Evolutionary conservation across 129 eudicot genomes (phyloP).

Genomic region (Arctium lappa): DNA sequence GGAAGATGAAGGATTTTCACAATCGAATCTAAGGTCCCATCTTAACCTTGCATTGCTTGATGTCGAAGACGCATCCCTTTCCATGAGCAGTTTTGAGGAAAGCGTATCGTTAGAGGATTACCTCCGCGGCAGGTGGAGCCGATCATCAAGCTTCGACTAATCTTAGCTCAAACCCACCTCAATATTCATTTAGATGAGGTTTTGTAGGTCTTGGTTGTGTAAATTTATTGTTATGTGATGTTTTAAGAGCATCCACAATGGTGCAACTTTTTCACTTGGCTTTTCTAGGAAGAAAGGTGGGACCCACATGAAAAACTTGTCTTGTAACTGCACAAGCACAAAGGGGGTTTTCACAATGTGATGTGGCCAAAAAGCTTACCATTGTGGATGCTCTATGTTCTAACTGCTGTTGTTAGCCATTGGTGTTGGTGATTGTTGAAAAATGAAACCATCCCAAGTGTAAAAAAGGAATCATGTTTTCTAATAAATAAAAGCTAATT

Average conservation of each 20-base stretch:
- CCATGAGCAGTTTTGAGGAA: constrained; percentile 55
- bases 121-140: constrained; percentile 69
- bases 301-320: background rate
- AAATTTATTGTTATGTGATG: constrained; percentile 17
- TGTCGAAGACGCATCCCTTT: constrained; percentile 55
- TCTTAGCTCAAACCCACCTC: background rate
- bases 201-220: constrained; percentile 18
- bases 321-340: background rate
- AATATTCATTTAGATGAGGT: background rate
- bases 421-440: background rate
- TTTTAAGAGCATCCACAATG: background rate
- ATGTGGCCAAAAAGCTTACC: background rate
- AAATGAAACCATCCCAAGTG: constrained; percentile 20
- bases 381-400: background rate
- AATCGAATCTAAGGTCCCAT: constrained; percentile 54
- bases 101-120: constrained; percentile 69
- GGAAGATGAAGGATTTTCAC: constrained; percentile 43
- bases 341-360: too few species aligned
- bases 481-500: constrained; percentile 15
- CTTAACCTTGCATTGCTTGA: constrained; percentile 64
- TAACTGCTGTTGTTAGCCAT: constrained; percentile 1
- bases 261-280: background rate
- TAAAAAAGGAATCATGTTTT: constrained; percentile 13
- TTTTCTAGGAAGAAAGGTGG: too few species aligned
- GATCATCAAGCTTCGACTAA: constrained; percentile 59